Conservation (phyloP, 2,329 filamentous ascomycete species). For the Ophiostoma australiae region DNA sequence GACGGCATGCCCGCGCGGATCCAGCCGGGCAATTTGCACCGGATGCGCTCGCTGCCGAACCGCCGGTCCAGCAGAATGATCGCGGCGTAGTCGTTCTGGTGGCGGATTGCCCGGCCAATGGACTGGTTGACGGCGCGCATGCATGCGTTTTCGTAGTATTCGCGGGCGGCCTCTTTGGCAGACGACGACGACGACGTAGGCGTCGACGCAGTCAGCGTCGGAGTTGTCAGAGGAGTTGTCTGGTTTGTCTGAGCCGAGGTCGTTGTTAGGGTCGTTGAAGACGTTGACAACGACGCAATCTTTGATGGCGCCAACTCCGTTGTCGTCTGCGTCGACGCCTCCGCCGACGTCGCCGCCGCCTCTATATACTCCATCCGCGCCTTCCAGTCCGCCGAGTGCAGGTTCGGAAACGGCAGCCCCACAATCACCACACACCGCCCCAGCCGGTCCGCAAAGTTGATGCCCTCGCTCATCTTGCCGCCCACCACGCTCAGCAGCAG, state of each 20-base stretch:
- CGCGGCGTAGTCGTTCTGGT: conserved; percentile 80
- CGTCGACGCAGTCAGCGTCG: background rate
- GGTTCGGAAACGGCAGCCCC: conserved; percentile 88
- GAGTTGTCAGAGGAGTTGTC: too few relatives aligned
- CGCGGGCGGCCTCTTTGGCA: conserved; percentile 58
- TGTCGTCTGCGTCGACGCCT: too few relatives aligned
- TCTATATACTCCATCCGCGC: conserved; percentile 87
- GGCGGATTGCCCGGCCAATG: conserved; percentile 86
- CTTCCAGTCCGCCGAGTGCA: conserved; percentile 85
- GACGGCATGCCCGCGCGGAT: conserved; percentile 63
- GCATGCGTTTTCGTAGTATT: conserved; percentile 90
- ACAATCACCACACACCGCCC: conserved; percentile 89
- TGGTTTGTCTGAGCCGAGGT: too few relatives aligned
- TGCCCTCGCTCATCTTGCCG: conserved; percentile 92
- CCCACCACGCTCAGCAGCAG: conserved; percentile 86
- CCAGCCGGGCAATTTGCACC: conserved; percentile 80
- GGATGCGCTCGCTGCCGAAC: conserved; percentile 69
- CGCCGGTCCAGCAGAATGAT: conserved; percentile 80
- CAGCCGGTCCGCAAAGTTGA: conserved; percentile 91
- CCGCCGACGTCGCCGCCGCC: conserved; percentile 27
- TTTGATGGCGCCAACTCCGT: too few relatives aligned
- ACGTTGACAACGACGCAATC: background rate
- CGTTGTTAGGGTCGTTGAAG: too few relatives aligned
- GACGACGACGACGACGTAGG: background rate
- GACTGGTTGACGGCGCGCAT: conserved; percentile 98